These are phyloP conservation scores for Rhizomucor miehei DNA, from an alignment of 371 early-diverging fungal species.

Conservation along the genomic window DNA sequence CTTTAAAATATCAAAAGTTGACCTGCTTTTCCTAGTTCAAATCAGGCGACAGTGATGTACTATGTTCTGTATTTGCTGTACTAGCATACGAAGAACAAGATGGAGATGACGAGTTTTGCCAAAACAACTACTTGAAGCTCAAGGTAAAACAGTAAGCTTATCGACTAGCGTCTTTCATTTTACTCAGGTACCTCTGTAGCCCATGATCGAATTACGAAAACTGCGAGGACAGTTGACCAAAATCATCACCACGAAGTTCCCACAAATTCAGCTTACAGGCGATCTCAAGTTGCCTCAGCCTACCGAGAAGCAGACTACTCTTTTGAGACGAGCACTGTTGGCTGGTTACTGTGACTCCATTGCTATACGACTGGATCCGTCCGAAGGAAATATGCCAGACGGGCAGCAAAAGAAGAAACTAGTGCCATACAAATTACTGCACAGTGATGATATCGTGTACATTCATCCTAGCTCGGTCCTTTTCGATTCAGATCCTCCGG, in stretches of 20 bases:
- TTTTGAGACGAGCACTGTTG: conserved; percentile 82
- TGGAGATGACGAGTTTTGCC: conserved; percentile 72
- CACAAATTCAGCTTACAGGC: conserved; percentile 49
- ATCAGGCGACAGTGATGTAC: conserved; percentile 67
- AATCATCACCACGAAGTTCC: conserved; percentile 70
- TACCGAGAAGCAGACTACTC: conserved; percentile 56
- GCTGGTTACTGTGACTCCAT: conserved; percentile 92
- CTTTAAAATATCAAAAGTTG: conserved; percentile 4
- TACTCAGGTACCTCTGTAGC: conserved; percentile 21
- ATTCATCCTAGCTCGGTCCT: conserved; percentile 77
- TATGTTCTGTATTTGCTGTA: conserved; percentile 79
- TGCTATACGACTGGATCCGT: conserved; percentile 74
- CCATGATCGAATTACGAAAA: conserved; percentile 91
- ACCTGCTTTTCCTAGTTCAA: conserved; percentile 1
- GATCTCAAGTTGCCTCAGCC: conserved; percentile 79
- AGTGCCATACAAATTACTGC: conserved; percentile 79
- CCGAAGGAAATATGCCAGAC: conserved; percentile 36
- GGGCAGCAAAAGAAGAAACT: conserved; percentile 43
- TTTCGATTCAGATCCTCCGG: conserved; percentile 68
- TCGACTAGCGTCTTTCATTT: background rate
- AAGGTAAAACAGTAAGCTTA: conserved; percentile 51
- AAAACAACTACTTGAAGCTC: conserved; percentile 75
- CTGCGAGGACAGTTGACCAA: conserved; percentile 84
- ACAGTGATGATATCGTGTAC: conserved; percentile 69
- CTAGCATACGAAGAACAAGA: conserved; percentile 89